Evolutionary conservation across 371 early-diverging fungal species (phyloP).

Genomic region (Dinochytrium kinnereticum): DNA sequence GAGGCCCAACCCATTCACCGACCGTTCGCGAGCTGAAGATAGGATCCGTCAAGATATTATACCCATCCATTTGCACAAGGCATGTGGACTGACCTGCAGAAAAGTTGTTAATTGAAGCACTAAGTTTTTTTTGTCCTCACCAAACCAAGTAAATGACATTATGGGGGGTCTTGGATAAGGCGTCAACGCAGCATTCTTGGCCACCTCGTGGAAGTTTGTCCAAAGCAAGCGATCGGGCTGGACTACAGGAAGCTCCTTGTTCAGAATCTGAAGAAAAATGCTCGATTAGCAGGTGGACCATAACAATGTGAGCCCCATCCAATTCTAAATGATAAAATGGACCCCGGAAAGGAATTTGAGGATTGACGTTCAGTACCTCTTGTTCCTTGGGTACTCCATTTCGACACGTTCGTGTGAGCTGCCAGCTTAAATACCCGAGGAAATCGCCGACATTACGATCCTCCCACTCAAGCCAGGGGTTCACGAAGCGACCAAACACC

Average conservation of each 20-base stretch:
- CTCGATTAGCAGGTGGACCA: background rate
- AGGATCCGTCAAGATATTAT: conserved; percentile 67
- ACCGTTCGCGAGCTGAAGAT: conserved; percentile 54
- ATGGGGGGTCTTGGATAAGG: conserved; percentile 17
- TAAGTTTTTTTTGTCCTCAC: conserved; percentile 35
- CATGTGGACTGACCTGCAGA: conserved; percentile 64
- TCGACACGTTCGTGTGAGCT: conserved; percentile 53
- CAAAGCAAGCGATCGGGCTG: conserved; percentile 53
- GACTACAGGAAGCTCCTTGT: conserved; percentile 51
- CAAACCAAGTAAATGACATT: conserved; percentile 56
- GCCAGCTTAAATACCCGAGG: conserved; percentile 43
- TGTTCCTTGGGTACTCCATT: conserved; percentile 54
- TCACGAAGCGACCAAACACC: conserved; percentile 64
- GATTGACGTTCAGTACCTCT: conserved; percentile 33
- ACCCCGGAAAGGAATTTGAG: background rate
- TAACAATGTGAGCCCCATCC: background rate
- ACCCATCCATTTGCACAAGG: conserved; percentile 62
- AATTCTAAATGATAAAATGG: background rate
- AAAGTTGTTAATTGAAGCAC: conserved; percentile 25
- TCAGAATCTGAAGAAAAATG: conserved; percentile 26
- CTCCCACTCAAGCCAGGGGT: conserved; percentile 69
- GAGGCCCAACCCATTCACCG: conserved; percentile 59
- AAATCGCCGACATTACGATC: conserved; percentile 57
- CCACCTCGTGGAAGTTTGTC: conserved; percentile 19
- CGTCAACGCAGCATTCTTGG: background rate